Evolutionary conservation across 2,329 filamentous ascomycete species (phyloP).

Genomic region (Hypoxylon sp.): DNA sequence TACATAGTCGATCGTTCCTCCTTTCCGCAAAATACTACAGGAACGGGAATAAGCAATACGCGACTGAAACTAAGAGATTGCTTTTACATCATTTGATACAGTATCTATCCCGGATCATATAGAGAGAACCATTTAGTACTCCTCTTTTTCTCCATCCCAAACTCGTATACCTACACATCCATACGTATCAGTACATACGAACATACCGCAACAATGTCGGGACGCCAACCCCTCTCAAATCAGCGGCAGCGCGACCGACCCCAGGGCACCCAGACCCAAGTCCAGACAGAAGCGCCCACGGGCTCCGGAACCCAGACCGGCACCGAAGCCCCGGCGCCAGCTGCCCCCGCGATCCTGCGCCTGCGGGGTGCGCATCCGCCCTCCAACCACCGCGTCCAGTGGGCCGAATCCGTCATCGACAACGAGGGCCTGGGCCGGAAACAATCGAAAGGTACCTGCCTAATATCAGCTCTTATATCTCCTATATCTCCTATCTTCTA

Average conservation of each 20-base stretch:
- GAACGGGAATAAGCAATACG: conserved; percentile 17
- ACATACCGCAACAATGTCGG: conserved; percentile 32
- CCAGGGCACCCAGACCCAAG: conserved; percentile 52
- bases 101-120: conserved; percentile 8
- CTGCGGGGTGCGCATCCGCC: conserved; percentile 66
- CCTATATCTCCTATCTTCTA: background rate
- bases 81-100: conserved; percentile 15
- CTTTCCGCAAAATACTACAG: conserved; percentile 15
- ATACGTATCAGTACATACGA: conserved; percentile 7
- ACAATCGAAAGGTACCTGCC: conserved; percentile 84
- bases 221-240: conserved; percentile 28
- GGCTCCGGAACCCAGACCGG: conserved; percentile 51
- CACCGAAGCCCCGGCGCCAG: conserved; percentile 30
- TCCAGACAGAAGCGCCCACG: conserved; percentile 54
- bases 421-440: conserved; percentile 97
- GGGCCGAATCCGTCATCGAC: conserved; percentile 93
- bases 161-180: background rate
- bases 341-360: conserved; percentile 62
- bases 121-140: conserved; percentile 3
- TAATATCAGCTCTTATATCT: background rate
- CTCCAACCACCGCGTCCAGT: conserved; percentile 79
- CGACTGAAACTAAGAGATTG: background rate
- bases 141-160: conserved; percentile 8
- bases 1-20: conserved; percentile 38
- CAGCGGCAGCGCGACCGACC: conserved; percentile 44